Evolutionary conservation across 1,139 yeast genomes (phyloP).

Genomic region (Sugiyamaella novakii): DNA sequence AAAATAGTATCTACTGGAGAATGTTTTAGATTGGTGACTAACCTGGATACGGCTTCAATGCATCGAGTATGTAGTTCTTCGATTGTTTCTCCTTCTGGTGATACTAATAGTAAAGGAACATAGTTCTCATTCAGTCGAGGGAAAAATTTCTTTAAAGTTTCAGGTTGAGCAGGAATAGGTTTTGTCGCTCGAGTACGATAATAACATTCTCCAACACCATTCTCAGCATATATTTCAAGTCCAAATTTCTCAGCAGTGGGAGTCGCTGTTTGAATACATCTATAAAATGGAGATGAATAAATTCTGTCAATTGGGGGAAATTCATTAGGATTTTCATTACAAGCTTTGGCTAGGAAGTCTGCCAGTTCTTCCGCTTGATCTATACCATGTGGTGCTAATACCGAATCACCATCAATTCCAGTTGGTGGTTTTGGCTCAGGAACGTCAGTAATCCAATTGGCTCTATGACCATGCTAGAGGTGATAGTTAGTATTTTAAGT

Average conservation of each 20-base stretch:
- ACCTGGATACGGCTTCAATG: constrained; percentile 50
- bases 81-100: constrained; percentile 65
- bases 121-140: constrained; percentile 47
- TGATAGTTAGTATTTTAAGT: background rate
- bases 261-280: constrained; percentile 82
- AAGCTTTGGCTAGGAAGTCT: constrained; percentile 43
- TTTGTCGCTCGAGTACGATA: constrained; percentile 38
- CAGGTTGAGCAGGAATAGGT: constrained; percentile 53
- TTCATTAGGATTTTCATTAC: constrained; percentile 44
- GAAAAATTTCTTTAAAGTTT: constrained; percentile 54
- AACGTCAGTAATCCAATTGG: constrained; percentile 63
- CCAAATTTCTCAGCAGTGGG: constrained; percentile 62
- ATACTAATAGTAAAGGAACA: constrained; percentile 55
- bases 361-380: constrained; percentile 80
- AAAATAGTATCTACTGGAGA: constrained; percentile 47
- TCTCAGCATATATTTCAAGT: constrained; percentile 62
- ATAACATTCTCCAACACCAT: constrained; percentile 60
- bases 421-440: constrained; percentile 69
- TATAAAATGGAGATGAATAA: constrained; percentile 79
- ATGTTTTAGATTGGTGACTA: constrained; percentile 57
- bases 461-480: constrained; percentile 72
- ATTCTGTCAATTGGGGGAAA: constrained; percentile 55
- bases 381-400: constrained; percentile 75
- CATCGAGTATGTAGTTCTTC: constrained; percentile 63
- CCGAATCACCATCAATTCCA: constrained; percentile 80